Conservation (phyloP, 495 filamentous ascomycete species). For the Aspergillus homomorphus region DNA sequence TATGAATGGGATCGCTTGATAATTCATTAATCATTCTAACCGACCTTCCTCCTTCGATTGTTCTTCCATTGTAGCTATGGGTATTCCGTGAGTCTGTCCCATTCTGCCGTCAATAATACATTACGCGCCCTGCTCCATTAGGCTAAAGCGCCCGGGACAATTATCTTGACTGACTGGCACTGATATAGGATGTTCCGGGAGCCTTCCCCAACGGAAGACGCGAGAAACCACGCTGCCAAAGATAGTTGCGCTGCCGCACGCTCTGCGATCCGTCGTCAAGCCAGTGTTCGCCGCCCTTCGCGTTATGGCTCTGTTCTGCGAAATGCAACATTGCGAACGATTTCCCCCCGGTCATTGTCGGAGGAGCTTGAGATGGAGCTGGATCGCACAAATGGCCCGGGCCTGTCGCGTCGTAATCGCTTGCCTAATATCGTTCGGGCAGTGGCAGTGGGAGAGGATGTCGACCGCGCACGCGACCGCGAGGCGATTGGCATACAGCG, state of each 20-base stretch:
- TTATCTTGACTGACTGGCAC: conserved; percentile 20
- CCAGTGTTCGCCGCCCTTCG: conserved; percentile 39
- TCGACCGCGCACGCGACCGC: conserved; percentile 6
- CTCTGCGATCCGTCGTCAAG: conserved; percentile 67
- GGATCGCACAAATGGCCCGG: conserved; percentile 16
- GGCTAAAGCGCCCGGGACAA: conserved; percentile 15
- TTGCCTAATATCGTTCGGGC: conserved; percentile 17
- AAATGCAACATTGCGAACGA: conserved; percentile 29
- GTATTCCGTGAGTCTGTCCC: conserved; percentile 67
- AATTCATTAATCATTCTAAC: conserved; percentile 6
- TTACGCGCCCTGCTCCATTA: conserved; percentile 29
- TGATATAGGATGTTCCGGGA: conserved; percentile 55
- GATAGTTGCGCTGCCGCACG: conserved; percentile 60
- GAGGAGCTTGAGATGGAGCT: conserved; percentile 40
- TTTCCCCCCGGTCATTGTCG: conserved; percentile 37
- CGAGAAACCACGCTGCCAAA: conserved; percentile 55
- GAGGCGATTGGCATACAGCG: conserved; percentile 28
- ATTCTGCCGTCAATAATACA: conserved; percentile 7
- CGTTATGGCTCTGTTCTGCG: conserved; percentile 33
- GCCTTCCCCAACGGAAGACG: conserved; percentile 45
- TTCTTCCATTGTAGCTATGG: conserved; percentile 53
- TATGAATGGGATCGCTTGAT: conserved; percentile 4
- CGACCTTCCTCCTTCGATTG: conserved; percentile 14
- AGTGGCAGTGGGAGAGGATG: neutral
- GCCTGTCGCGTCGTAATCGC: conserved; percentile 23